Conservation (phyloP, 148 eudicot genomes). For the Vaccinium corymbosum region DNA sequence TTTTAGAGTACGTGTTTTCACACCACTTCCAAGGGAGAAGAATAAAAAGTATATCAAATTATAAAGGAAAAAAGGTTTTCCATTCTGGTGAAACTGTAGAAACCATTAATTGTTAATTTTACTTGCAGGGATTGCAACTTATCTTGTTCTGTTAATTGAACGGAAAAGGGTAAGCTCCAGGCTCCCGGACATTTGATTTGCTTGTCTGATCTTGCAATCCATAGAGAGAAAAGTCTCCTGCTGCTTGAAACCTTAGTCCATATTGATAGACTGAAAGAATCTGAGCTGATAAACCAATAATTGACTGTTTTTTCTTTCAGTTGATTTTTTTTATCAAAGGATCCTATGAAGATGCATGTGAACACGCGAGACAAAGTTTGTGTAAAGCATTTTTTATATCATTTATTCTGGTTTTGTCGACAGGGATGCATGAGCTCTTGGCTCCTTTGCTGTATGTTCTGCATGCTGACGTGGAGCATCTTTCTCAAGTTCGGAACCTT, state of each 20-base stretch:
- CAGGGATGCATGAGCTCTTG: constrained; percentile 98
- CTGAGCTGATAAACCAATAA: neutral
- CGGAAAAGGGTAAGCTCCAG: neutral
- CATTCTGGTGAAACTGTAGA: neutral
- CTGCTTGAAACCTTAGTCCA: neutral
- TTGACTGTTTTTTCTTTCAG: neutral
- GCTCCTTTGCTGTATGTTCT: constrained; percentile 87
- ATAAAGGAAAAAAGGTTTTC: neutral
- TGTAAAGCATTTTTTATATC: neutral
- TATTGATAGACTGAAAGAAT: neutral
- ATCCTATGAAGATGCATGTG: neutral
- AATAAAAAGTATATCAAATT: neutral
- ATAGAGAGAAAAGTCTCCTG: neutral
- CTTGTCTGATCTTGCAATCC: neutral
- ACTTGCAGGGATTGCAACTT: neutral
- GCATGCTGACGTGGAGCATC: constrained; percentile 75
- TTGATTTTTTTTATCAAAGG: neutral
- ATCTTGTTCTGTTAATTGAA: neutral
- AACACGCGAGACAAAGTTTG: neutral
- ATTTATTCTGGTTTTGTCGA: constrained; percentile 11
- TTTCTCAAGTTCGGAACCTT: constrained; percentile 59
- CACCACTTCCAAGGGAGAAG: neutral
- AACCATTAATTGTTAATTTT: neutral
- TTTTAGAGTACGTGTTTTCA: neutral
- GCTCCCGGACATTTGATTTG: neutral